phyloP scores from a whole-genome alignment of 225 moss, liverwort and hornwort genomes.

The Pseudoscleropodium purum region DNA sequence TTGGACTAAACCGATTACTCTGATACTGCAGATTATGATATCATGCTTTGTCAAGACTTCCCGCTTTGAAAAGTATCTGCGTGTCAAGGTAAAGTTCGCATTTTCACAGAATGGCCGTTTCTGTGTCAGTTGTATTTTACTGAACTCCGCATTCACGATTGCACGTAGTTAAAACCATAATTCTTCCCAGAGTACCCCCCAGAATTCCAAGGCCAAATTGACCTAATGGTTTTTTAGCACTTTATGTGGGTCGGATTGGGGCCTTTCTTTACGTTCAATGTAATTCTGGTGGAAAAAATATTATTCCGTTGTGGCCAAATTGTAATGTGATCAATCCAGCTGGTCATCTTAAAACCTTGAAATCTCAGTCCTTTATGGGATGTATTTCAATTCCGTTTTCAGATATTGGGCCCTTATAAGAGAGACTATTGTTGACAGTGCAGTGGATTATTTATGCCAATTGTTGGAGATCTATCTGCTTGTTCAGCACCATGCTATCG shows the following conservation, averaged over 20 bases:
- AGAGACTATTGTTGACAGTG: not conserved
- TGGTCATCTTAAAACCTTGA: not conserved
- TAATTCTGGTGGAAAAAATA: not conserved
- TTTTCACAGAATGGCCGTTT: not conserved
- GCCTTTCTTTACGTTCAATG: not conserved
- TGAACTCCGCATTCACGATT: not conserved
- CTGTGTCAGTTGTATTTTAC: not conserved
- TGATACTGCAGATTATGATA: constrained; percentile 69
- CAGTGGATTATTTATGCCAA: not conserved
- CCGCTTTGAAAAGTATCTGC: constrained; percentile 89
- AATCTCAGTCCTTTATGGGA: not conserved
- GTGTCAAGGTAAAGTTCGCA: constrained; percentile 60
- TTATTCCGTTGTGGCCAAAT: not conserved
- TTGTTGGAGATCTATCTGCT: not conserved
- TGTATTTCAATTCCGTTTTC: not conserved
- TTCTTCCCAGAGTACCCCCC: too few relatives aligned
- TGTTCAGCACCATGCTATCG: not conserved
- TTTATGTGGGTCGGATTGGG: not conserved
- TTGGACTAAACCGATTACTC: not conserved
- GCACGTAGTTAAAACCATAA: not conserved
- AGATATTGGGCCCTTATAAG: not conserved
- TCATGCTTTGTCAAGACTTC: constrained; percentile 98
- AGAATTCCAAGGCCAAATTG: not conserved
- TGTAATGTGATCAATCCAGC: not conserved
- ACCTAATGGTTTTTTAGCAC: not conserved